phyloP scores from a whole-genome alignment of 1,284 basidiomycete species.

The Rhodofomes roseus region DNA sequence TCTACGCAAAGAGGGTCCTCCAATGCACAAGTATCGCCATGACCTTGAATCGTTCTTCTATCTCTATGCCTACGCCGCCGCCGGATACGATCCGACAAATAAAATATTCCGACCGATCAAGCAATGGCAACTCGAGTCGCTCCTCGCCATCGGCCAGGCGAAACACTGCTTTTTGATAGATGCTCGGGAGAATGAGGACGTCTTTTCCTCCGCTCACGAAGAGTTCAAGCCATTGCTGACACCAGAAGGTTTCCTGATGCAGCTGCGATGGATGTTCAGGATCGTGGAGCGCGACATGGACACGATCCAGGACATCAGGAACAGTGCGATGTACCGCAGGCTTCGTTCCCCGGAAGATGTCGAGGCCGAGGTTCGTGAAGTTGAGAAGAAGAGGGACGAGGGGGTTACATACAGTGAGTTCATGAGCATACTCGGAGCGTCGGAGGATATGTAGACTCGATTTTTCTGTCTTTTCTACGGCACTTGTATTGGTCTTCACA shows the following conservation, averaged over 20 bases:
- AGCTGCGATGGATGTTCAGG: no score
- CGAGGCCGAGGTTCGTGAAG: not conserved
- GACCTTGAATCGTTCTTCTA: constrained; percentile 31
- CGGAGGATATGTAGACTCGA: not conserved
- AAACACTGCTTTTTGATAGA: not conserved
- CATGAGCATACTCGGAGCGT: not conserved
- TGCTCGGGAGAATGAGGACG: no score
- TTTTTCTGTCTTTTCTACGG: no score
- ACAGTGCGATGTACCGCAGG: not conserved
- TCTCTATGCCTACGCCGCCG: constrained; percentile 8
- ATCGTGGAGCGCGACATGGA: no score
- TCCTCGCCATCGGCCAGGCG: not conserved
- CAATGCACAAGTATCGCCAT: constrained; percentile 25
- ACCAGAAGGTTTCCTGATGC: no score
- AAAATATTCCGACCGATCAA: not conserved
- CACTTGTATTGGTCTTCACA: no score
- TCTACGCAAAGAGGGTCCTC: constrained; percentile 5
- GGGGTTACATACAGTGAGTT: not conserved
- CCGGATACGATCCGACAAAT: not conserved
- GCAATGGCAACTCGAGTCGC: not conserved
- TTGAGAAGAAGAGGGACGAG: not conserved
- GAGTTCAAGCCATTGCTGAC: no score
- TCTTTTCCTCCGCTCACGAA: no score
- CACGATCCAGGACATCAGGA: no score
- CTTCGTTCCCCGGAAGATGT: no score